These are phyloP conservation scores for Yueomyces sinensis DNA, from an alignment of 805 yeast genomes.

Conservation along the genomic window DNA sequence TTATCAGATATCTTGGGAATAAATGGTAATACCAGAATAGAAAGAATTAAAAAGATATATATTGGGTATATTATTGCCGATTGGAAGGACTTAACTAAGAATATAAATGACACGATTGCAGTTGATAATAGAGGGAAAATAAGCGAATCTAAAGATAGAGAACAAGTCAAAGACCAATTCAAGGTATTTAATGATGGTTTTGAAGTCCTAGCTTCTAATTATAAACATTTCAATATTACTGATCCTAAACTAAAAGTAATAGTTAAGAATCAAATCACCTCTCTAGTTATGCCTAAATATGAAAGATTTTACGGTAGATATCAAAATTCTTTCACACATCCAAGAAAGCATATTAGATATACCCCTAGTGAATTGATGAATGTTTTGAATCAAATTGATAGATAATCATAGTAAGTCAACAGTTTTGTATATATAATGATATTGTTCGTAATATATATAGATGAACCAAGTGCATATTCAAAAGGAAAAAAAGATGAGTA, in stretches of 20 bases:
- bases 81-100: slow-evolving; percentile 72
- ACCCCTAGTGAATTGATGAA: slow-evolving; percentile 21
- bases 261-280: slow-evolving; percentile 53
- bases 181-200: slow-evolving; percentile 70
- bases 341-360: slow-evolving; percentile 25
- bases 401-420: too few relatives aligned
- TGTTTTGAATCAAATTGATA: slow-evolving; percentile 17
- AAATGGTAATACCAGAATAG: slow-evolving; percentile 48
- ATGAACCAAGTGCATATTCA: too few relatives aligned
- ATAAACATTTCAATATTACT: slow-evolving; percentile 50
- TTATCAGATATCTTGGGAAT: slow-evolving; percentile 40
- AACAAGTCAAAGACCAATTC: slow-evolving; percentile 73
- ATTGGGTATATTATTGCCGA: slow-evolving; percentile 56
- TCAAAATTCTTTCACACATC: slow-evolving; percentile 24
- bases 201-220: slow-evolving; percentile 59
- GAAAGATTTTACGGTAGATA: slow-evolving; percentile 68
- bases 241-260: slow-evolving; percentile 53
- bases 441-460: too few relatives aligned
- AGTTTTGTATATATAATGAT: too few relatives aligned
- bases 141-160: slow-evolving; percentile 56
- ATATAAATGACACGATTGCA: slow-evolving; percentile 66
- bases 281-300: slow-evolving; percentile 71
- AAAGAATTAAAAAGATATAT: slow-evolving; percentile 58
- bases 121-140: slow-evolving; percentile 32
- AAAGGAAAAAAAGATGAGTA: too few relatives aligned